Evolutionary conservation across 768 basidiomycete species (phyloP), one percentile per base, ranked within the genome.

Genomic region (Rhizopogon vinicolor): DNA sequence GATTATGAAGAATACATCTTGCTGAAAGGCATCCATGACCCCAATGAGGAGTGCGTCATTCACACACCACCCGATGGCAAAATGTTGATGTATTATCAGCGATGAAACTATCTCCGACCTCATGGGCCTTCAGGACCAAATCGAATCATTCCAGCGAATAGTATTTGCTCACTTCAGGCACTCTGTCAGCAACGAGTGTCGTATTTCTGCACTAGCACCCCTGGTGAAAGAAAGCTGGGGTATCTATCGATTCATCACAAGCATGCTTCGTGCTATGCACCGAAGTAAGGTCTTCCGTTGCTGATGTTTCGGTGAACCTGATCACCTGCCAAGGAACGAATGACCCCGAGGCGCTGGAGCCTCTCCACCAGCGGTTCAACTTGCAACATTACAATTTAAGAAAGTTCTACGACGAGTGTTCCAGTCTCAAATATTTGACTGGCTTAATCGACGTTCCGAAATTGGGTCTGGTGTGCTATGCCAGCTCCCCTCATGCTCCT

Each of bases 1-100:
- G 97, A 99, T 71, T 99, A 99, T 63, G 95, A 98, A 66, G 97
- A 99, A 72, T 99, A 99, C 68, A 85, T 99, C 60, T 93, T 92
- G 22, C 75, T 99, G 65, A 96, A 97, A 72, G 93, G 93, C 22
- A 97, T 98, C 58, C 93, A 98, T 67, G 94, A 99, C 76, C 97
- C 97, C 8, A 98, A 98, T 68, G 95, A 99, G 77, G 97, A 96
- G 96, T 97, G 69, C 59, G 87, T 69, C 9, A 41, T 29, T 25
- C 42, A 51, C 53, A 53, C 28, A 46, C 42, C 48, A 50, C 50
- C 52, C 31, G 31, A 52, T 18, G n/a, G 16, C 50, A 22, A 48
- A 37, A 51, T 18, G 45, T 56, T 66, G 58, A 61, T 40, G 41
- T 42, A 28, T 42, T 7, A 31, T 14, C 64, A 98, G 96, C 51